These are phyloP conservation scores for Rhynchosporium graminicola DNA, from an alignment of 2,329 filamentous ascomycete genomes.

Conservation along the genomic window DNA sequence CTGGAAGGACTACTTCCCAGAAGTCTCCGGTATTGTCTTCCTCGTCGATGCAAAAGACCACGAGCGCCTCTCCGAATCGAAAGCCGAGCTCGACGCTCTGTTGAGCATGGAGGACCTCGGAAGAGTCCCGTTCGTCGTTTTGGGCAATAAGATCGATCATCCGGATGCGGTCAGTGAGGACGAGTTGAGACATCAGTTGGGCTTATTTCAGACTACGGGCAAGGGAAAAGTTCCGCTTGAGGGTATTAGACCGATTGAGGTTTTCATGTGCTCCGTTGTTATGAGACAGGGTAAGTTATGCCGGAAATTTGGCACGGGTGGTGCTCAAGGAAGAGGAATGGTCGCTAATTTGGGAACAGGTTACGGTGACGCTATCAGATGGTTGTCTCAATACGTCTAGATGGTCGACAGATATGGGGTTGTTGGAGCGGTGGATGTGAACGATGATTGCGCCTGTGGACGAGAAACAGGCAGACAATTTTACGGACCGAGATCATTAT, in stretches of 20 bases:
- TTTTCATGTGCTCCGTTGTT: constrained; percentile 99
- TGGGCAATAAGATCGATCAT: constrained; percentile 99
- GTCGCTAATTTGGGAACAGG: constrained; percentile 47
- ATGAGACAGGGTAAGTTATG: constrained; percentile 80
- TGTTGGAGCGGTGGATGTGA: background rate
- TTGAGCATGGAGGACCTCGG: constrained; percentile 94
- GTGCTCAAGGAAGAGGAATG: background rate
- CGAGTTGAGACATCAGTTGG: constrained; percentile 87
- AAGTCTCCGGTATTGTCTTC: constrained; percentile 96
- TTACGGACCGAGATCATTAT: constrained; percentile 33
- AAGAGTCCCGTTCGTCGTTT: constrained; percentile 93
- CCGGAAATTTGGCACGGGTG: background rate
- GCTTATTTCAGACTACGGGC: constrained; percentile 93
- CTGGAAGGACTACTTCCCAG: constrained; percentile 97
- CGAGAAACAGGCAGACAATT: constrained; percentile 20
- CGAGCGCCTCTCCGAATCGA: constrained; percentile 90
- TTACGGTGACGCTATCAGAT: constrained; percentile 88
- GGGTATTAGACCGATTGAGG: constrained; percentile 91
- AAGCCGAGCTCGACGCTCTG: constrained; percentile 94
- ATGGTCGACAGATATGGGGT: constrained; percentile 21
- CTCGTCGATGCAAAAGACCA: constrained; percentile 96
- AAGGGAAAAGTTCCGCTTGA: constrained; percentile 93
- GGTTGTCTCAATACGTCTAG: constrained; percentile 91
- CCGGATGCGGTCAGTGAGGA: constrained; percentile 94
- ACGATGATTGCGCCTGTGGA: constrained; percentile 3